Evolutionary conservation across 768 basidiomycete species (phyloP), one percentile per base, ranked within the genome.

Genomic region (Leccinum uliginosum): DNA sequence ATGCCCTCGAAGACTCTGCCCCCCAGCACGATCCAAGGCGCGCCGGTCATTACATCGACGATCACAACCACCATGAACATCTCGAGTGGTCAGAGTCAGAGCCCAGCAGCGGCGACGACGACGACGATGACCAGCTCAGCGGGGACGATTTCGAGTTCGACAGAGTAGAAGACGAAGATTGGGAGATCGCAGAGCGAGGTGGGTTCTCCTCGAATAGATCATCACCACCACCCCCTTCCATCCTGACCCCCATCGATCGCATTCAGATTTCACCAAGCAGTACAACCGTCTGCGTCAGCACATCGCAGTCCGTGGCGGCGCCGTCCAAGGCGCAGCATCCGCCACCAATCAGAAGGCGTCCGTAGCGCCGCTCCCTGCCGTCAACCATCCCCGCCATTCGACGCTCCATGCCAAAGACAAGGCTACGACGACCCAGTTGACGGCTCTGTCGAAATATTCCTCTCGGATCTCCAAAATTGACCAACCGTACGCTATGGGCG

Each of bases 201-300:
- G 62, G 44, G 79, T 67, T 19, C 26, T 49, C 12, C 45, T 19
- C 55, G 12, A 3, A 14, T 17, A 24, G 19, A 45, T 12, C 8
- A 10, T 29, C n/a, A n/a, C 12, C 6, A 14, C 34, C n/a, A n/a
- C n/a, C n/a, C n/a, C 34, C 47, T 30, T 50, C n/a, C n/a, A 23
- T 26, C 34, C 35, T 48, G 35, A 56, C 30, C 38, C 23, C 38
- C 23, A 29, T 26, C 56, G n/a, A 26, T 14, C 17, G 58, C 53
- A 56, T 59, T 50, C 70, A 97, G 97, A 99, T 75, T 98, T 99
- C 65, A 98, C 97, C 32, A 98, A 98, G 73, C 94, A 98, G 65
- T 99, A 91, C 74, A 98, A 98, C 74, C 87, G 97, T 23, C 78
- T 98, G 29, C 78, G 89, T 50, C 95, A 98, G 70, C 92, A 98